These are phyloP conservation scores for Salix arbutifolia DNA, from an alignment of 345 rosid genomes.

Conservation along the genomic window DNA sequence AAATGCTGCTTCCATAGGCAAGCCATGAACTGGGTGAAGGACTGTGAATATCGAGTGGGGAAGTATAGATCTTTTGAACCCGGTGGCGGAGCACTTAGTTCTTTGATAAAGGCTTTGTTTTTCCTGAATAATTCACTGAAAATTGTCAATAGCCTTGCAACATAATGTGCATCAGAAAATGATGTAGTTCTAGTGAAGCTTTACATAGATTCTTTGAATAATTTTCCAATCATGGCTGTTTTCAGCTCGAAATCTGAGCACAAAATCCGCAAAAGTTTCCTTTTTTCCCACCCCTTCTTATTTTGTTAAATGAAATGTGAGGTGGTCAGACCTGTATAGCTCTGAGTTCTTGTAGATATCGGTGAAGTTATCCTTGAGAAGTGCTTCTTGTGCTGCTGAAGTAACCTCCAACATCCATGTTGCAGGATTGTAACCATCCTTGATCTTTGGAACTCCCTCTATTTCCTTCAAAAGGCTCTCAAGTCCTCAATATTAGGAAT, in stretches of 20 bases:
- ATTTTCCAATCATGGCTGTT: background rate
- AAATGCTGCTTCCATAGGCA: slow-evolving; percentile 67
- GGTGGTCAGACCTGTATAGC: slow-evolving; percentile 35
- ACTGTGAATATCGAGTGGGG: slow-evolving; percentile 41
- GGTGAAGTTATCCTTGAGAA: slow-evolving; percentile 40
- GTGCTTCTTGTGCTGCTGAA: slow-evolving; percentile 40
- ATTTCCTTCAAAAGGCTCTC: slow-evolving; percentile 32
- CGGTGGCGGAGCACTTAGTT: slow-evolving; percentile 38
- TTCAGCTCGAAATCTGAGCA: background rate
- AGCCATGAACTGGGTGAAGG: slow-evolving; percentile 46
- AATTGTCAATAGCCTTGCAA: background rate
- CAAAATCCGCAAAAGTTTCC: background rate
- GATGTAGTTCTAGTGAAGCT: background rate
- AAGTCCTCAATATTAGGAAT: background rate
- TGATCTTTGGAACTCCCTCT: slow-evolving; percentile 47
- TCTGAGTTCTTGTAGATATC: slow-evolving; percentile 49
- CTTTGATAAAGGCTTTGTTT: slow-evolving; percentile 51
- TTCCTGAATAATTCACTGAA: slow-evolving; percentile 35
- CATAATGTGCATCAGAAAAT: background rate
- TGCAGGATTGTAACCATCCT: slow-evolving; percentile 67
- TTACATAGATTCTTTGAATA: background rate
- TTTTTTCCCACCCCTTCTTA: background rate
- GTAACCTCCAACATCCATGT: slow-evolving; percentile 77
- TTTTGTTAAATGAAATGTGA: background rate
- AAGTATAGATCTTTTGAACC: slow-evolving; percentile 47